Evolutionary conservation across 768 basidiomycete species (phyloP), one percentile per base, ranked within the genome.

Genomic region (Dioszegia hungarica): DNA sequence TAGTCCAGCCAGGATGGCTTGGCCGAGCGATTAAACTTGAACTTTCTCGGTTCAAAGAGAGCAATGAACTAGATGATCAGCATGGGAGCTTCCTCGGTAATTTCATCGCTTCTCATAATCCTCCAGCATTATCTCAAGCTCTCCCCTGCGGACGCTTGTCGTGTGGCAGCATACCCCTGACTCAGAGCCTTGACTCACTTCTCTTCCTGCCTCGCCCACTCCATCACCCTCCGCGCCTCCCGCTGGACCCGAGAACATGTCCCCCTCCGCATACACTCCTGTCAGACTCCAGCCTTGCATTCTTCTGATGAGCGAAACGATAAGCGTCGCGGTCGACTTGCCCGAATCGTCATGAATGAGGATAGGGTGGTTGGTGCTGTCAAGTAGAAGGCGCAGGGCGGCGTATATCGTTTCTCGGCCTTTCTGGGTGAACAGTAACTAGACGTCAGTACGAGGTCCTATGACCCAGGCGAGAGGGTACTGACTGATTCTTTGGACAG

Each of bases 211-310:
- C 40, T 70, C 64, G 8, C 70, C 73, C 11, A 72, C 56, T 5
- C 73, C 70, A 0, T 63, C 59, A 29, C 70, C 70, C 47, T 72
- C 70, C 15, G 67, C 56, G 0, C 70, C 70, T 11, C 70, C 68
- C n/a, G 70, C 67, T 2, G 65, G 70, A 19, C 70, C 70, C 6
- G 70, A 66, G 54, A 72, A 72, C 61, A 72, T 63, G 43, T 72
- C 70, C 1, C 64, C 67, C 37, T 67, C 66, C 2, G 63, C 60
- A 43, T 64, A 68, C 5, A 62, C 47, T 22, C 63, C 61, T 2
- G 63, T 66, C 40, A 68, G 57, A 45, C 59, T 68, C 61, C 66
- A 72, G 14, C 64, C 57, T 25, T 64, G 62, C 29, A 69, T 54
- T 10, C 58, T 36, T 20, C 64, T 53, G 20, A 69, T 62, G 20